Evolutionary conservation across 306 rosid species (phyloP).

Genomic region (Quercus ilex): DNA sequence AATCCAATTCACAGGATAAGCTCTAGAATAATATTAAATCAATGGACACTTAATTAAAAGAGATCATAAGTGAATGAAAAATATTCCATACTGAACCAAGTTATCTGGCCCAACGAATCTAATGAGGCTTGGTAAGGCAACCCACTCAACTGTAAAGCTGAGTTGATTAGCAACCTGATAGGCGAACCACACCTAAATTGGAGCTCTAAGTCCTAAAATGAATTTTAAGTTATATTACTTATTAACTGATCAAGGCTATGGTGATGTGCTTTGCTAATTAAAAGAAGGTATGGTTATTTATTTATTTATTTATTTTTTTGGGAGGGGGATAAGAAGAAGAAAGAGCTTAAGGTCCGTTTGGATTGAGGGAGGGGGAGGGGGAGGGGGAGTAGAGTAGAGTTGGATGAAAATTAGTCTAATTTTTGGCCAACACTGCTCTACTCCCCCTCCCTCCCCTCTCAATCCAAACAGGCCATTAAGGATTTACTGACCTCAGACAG

Average conservation of each 20-base stretch:
- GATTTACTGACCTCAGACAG: constrained; percentile 64
- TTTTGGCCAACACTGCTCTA: too few relatives aligned
- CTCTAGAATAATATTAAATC: too few relatives aligned
- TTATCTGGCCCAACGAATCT: too few relatives aligned
- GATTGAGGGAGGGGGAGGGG: not conserved
- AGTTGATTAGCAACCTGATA: not conserved
- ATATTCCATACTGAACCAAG: too few relatives aligned
- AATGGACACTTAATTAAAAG: too few relatives aligned
- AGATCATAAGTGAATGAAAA: too few relatives aligned
- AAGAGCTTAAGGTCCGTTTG: too few relatives aligned
- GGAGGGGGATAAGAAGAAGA: not conserved
- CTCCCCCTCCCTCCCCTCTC: too few relatives aligned
- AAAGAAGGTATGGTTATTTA: not conserved
- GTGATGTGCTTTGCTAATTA: not conserved
- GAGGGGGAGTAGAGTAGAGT: not conserved
- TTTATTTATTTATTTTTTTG: not conserved
- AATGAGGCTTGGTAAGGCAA: not conserved
- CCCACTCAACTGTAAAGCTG: not conserved
- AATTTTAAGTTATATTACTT: not conserved
- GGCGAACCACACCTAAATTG: not conserved
- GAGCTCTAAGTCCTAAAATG: not conserved
- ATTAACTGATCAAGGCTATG: not conserved
- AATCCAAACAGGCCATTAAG: not conserved
- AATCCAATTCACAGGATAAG: not conserved
- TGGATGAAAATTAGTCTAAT: too few relatives aligned